phyloP scores from a whole-genome alignment of 2,329 filamentous ascomycete genomes.

The Sphaerulina populicola region DNA sequence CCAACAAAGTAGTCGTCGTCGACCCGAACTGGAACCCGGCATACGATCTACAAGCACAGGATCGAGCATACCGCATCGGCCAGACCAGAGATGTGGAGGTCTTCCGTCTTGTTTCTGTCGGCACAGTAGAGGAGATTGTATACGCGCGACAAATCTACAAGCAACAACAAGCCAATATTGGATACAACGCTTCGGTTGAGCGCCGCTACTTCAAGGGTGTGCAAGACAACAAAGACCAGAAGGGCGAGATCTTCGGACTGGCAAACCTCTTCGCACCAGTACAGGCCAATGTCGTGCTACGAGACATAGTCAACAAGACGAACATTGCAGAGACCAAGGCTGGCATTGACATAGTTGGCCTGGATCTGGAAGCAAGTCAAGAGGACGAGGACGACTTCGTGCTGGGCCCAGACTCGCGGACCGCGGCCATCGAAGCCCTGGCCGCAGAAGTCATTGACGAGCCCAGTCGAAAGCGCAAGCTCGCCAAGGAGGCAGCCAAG shows the following conservation, averaged over 20 bases:
- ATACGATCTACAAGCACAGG: conserved; percentile 90
- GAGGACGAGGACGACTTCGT: conserved; percentile 39
- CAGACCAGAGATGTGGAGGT: conserved; percentile 91
- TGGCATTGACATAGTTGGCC: conserved; percentile 68
- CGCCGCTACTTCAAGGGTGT: conserved; percentile 93
- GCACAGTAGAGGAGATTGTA: conserved; percentile 93
- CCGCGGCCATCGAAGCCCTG: conserved; percentile 64
- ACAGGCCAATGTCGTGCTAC: conserved; percentile 67
- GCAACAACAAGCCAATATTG: conserved; percentile 96
- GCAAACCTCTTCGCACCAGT: conserved; percentile 79
- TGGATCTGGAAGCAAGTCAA: conserved; percentile 62
- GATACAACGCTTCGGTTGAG: conserved; percentile 85
- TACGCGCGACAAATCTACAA: conserved; percentile 98
- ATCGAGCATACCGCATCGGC: conserved; percentile 90
- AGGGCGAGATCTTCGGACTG: conserved; percentile 90
- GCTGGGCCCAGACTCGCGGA: conserved; percentile 41
- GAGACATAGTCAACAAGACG: conserved; percentile 97
- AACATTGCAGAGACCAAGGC: conserved; percentile 90
- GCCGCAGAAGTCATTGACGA: conserved; percentile 50
- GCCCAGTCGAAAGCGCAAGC: conserved; percentile 28
- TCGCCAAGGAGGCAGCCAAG: conserved; percentile 30
- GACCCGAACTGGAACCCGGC: conserved; percentile 97
- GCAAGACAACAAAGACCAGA: conserved; percentile 70
- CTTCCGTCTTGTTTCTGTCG: conserved; percentile 79
- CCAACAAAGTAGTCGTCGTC: conserved; percentile 95